A percentile compares a stretch with the other conserved stretches of the same genome.
These are phyloP conservation scores for Madurella mycetomatis DNA, from an alignment of 2,329 filamentous ascomycete species.

Conservation along the genomic window DNA sequence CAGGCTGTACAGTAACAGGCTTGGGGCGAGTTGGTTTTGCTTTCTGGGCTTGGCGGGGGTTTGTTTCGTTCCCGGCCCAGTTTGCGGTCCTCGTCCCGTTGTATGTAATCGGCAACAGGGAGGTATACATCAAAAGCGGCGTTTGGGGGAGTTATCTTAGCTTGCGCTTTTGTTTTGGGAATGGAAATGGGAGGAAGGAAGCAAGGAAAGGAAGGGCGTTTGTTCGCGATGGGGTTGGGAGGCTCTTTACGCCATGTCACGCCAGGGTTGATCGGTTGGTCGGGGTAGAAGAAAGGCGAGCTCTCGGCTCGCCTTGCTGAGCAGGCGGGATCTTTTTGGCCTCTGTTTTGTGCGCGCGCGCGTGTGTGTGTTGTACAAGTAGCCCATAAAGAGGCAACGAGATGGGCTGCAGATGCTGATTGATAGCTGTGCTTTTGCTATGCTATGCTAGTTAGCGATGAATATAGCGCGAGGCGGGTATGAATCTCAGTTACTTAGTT, in stretches of 20 bases:
- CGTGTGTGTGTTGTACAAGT: no score
- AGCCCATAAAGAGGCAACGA: background rate
- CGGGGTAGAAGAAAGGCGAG: no score
- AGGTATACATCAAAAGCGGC: background rate
- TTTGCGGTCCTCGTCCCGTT: background rate
- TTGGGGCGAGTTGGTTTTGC: background rate
- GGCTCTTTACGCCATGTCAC: no score
- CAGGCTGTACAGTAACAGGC: conserved; percentile 19
- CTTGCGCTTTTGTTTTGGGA: background rate
- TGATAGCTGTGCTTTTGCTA: background rate
- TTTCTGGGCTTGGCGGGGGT: background rate
- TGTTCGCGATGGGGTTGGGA: no score
- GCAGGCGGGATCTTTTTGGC: no score
- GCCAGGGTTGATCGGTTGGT: no score
- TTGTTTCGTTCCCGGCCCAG: background rate
- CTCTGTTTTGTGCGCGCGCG: no score
- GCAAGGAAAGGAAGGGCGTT: no score
- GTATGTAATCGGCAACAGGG: background rate
- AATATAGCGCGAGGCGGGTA: background rate
- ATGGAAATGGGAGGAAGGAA: no score
- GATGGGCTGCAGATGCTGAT: background rate
- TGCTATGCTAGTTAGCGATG: background rate
- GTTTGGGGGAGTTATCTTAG: background rate
- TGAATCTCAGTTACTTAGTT: background rate
- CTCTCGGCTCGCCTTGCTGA: no score